Percentiles rank a stretch among this genome's conserved stretches.
Evolutionary conservation across 345 rosid genomes (phyloP).

Genomic region (Gynandropsis gynandra): DNA sequence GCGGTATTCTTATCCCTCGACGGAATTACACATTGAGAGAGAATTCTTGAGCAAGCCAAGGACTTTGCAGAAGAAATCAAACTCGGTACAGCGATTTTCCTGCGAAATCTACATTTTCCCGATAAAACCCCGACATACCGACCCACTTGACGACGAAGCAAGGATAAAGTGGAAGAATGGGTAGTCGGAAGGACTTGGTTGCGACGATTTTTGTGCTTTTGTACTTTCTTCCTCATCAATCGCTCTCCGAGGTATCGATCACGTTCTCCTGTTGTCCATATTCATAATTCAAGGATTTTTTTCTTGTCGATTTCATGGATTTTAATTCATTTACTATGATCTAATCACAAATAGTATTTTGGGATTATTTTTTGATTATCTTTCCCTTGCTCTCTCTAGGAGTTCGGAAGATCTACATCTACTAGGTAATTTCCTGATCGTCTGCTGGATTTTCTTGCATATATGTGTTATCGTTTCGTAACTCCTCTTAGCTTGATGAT

Average conservation of each 20-base stretch:
- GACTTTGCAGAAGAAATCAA: too few relatives aligned
- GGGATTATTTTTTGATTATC: too few relatives aligned
- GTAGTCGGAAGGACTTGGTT: constrained; percentile 20
- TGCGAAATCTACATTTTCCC: too few relatives aligned
- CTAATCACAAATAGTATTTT: neutral
- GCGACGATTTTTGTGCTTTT: constrained; percentile 18
- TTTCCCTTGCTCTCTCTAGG: constrained; percentile 24
- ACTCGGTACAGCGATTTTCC: too few relatives aligned
- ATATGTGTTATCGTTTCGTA: too few relatives aligned
- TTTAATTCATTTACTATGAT: neutral
- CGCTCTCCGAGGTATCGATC: constrained; percentile 28
- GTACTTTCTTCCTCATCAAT: constrained; percentile 17
- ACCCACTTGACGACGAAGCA: too few relatives aligned
- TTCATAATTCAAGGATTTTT: neutral
- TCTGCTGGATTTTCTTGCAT: neutral
- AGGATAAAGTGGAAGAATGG: constrained; percentile 10
- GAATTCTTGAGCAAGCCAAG: too few relatives aligned
- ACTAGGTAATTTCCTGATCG: constrained; percentile 32
- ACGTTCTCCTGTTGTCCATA: neutral
- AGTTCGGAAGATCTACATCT: constrained; percentile 29
- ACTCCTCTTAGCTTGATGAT: too few relatives aligned
- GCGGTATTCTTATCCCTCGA: too few relatives aligned
- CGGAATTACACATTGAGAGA: too few relatives aligned
- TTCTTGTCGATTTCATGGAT: neutral
- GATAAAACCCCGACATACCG: too few relatives aligned